phyloP scores from a whole-genome alignment of 2,329 filamentous ascomycete genomes.

The Septoria linicola region DNA sequence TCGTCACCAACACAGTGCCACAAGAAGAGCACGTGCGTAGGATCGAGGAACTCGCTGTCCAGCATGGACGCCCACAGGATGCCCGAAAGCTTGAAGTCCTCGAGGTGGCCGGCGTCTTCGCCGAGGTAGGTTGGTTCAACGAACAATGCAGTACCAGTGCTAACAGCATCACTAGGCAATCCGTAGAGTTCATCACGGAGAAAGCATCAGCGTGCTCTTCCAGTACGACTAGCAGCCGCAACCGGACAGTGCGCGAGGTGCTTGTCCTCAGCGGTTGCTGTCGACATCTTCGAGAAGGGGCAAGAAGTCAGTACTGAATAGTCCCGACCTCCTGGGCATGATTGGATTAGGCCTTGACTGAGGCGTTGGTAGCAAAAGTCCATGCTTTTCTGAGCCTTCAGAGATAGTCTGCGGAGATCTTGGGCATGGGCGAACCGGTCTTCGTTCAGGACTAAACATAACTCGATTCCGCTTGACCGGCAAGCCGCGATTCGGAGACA shows the following conservation, averaged over 20 bases:
- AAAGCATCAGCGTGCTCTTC: slow-evolving; percentile 95
- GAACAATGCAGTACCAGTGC: neutral
- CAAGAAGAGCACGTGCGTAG: slow-evolving; percentile 72
- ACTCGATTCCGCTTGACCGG: too few relatives aligned
- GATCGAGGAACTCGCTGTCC: slow-evolving; percentile 25
- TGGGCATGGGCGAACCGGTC: too few relatives aligned
- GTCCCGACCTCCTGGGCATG: slow-evolving; percentile 5
- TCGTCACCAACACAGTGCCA: slow-evolving; percentile 93
- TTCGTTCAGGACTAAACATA: too few relatives aligned
- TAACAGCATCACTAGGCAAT: slow-evolving; percentile 61
- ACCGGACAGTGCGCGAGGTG: slow-evolving; percentile 11
- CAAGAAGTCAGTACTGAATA: neutral
- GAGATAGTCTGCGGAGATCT: too few relatives aligned
- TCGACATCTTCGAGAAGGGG: slow-evolving; percentile 3
- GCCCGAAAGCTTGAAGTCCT: slow-evolving; percentile 77
- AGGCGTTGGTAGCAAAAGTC: too few relatives aligned
- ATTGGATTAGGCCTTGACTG: slow-evolving; percentile 2
- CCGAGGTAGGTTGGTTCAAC: slow-evolving; percentile 59
- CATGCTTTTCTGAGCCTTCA: too few relatives aligned
- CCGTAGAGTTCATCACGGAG: slow-evolving; percentile 91
- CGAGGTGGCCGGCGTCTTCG: slow-evolving; percentile 85
- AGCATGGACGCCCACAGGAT: slow-evolving; percentile 57
- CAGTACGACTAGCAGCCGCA: slow-evolving; percentile 63
- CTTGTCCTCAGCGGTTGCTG: neutral
- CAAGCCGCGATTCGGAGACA: too few relatives aligned